Evolutionary conservation across 1,284 basidiomycete genomes (phyloP), one percentile per base, ranked within the genome.

Genomic region (Pseudomicrostroma phylloplanum): DNA sequence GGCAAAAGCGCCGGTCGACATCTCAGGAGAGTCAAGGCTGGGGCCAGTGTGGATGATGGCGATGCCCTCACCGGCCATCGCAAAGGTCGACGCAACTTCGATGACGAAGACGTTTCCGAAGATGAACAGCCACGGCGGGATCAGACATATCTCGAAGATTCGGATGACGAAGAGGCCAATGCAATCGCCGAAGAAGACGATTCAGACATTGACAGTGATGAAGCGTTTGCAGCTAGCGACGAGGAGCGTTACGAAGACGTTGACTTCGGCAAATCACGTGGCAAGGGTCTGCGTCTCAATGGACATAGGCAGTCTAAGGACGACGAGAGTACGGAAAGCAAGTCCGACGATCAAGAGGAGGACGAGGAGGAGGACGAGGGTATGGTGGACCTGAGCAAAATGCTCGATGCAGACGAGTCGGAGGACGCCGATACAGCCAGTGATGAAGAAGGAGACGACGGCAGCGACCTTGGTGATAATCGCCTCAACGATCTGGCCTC

Each of bases 191-290:
- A 61, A 25, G 56, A 51, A 11, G 71, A 70, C n/a, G 76, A 78
- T 55, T 74, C 76, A 53, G 76, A 78, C 58, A 70, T 79, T 23
- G 77, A 79, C 55, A 69, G 66, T 8, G 77, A 79, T 55, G 76
- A 79, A 39, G 77, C 77, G 8, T 79, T 77, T 57, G 77, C 69
- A 39, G 71, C 74, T 46, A 68, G 67, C 60, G 77, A 77, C 58
- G 73, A 79, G 43, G 74, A 79, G 39, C 65, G 62, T 55, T 76
- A 70, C 9, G 59, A 65, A 26, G 69, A 66, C 6, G 73, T 66
- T 64, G 64, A 61, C 4, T 70, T 73, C 55, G 63, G 62, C 3
- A 58, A 48, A 13, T 25, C 26, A 48, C 53, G 56, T 19, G 17
- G 41, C 41, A 67, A 49, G 25, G 30, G 9, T 9, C 30, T 26